Evolutionary conservation across 345 rosid genomes (phyloP).

Genomic region (Erodium maritimum): DNA sequence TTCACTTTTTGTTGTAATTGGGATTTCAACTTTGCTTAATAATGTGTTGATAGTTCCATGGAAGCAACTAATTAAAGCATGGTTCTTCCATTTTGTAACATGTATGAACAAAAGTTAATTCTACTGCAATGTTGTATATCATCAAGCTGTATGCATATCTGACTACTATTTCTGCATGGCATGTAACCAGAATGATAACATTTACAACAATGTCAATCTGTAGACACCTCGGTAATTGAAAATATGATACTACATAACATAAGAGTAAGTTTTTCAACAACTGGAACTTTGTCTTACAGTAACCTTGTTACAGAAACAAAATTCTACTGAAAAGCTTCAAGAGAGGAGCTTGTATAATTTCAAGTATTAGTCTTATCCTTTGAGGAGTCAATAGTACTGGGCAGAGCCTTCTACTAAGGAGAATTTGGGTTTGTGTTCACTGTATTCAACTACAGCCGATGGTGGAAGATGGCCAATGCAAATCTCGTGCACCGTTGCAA

Average conservation of each 20-base stretch:
- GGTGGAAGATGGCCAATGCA: conserved; percentile 65
- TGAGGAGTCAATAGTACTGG: conserved; percentile 14
- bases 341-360: not conserved
- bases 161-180: no score
- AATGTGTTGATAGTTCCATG: no score
- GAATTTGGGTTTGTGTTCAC: conserved; percentile 47
- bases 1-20: no score
- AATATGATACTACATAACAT: not conserved
- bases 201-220: no score
- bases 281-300: not conserved
- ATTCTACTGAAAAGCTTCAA: not conserved
- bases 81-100: no score
- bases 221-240: no score
- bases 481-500: conserved; percentile 73
- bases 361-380: not conserved
- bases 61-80: no score
- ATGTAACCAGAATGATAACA: no score
- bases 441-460: conserved; percentile 68
- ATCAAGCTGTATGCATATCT: no score
- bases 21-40: no score
- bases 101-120: no score
- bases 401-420: conserved; percentile 25
- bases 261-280: not conserved
- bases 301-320: not conserved
- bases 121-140: no score